Conservation (phyloP, 2,329 filamentous ascomycete species). For the Lasiodiplodia theobromae region DNA sequence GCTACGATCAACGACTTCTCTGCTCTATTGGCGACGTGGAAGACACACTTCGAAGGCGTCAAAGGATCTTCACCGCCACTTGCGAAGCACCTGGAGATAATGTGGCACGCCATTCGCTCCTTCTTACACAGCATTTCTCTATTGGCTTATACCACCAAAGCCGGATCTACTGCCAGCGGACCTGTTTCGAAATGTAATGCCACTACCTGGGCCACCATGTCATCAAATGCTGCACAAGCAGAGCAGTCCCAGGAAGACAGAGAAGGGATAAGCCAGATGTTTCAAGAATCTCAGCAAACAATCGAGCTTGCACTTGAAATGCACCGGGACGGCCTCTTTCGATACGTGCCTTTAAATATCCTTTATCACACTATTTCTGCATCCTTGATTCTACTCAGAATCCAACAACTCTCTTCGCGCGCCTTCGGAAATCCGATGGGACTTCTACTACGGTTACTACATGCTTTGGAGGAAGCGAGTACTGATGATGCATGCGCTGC, state of each 20-base stretch:
- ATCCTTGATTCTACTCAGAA: neutral
- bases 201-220: neutral
- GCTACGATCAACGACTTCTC: neutral
- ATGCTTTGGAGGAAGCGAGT: neutral
- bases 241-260: neutral
- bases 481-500: neutral
- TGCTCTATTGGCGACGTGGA: neutral
- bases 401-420: neutral
- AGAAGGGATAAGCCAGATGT: neutral
- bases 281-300: neutral
- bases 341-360: neutral
- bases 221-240: neutral
- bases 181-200: neutral
- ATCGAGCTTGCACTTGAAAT: neutral
- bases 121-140: neutral
- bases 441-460: neutral
- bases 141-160: neutral
- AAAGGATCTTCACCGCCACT: neutral
- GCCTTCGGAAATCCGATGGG: neutral
- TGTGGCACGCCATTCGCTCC: neutral
- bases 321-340: neutral
- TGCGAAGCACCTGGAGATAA: neutral
- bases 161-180: no score
- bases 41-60: neutral
- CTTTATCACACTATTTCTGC: neutral